Conservation (phyloP, 2,329 filamentous ascomycete genomes). For the Thielaviopsis musarum region DNA sequence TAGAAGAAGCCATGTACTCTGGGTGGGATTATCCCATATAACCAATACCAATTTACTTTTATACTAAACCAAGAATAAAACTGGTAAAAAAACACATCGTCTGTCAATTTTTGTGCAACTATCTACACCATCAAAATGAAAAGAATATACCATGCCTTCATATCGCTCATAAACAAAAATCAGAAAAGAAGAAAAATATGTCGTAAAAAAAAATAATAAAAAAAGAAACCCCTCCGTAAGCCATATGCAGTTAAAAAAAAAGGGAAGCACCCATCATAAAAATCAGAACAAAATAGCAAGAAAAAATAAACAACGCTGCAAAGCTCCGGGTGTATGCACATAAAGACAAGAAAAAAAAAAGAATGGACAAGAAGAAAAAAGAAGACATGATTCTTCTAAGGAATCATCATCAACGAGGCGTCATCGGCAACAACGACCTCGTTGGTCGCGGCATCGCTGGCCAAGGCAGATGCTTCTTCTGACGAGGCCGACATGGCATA, state of each 20-base stretch:
- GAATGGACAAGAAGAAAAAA: not conserved
- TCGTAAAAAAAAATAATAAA: constrained; percentile 1
- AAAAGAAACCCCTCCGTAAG: not conserved
- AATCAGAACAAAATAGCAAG: not conserved
- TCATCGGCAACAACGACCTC: not conserved
- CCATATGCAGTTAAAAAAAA: not conserved
- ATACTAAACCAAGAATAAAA: too few relatives aligned
- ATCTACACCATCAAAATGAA: not conserved
- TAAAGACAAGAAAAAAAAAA: not conserved
- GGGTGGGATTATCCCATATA: too few relatives aligned
- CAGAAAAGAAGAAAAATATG: not conserved
- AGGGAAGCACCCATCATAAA: not conserved
- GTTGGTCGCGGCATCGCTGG: not conserved
- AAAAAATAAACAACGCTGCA: not conserved
- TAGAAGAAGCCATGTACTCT: too few relatives aligned
- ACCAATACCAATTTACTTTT: too few relatives aligned
- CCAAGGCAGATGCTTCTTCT: not conserved
- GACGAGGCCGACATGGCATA: not conserved
- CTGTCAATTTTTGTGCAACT: not conserved
- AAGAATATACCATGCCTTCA: not conserved
- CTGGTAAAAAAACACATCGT: not conserved
- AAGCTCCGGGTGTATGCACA: not conserved
- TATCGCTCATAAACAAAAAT: not conserved
- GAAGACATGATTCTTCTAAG: too few relatives aligned
- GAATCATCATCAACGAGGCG: not conserved